Evolutionary conservation across 140 eudicot genomes (phyloP), one percentile per base, ranked within the genome.

Genomic region (Bidens hawaiensis): DNA sequence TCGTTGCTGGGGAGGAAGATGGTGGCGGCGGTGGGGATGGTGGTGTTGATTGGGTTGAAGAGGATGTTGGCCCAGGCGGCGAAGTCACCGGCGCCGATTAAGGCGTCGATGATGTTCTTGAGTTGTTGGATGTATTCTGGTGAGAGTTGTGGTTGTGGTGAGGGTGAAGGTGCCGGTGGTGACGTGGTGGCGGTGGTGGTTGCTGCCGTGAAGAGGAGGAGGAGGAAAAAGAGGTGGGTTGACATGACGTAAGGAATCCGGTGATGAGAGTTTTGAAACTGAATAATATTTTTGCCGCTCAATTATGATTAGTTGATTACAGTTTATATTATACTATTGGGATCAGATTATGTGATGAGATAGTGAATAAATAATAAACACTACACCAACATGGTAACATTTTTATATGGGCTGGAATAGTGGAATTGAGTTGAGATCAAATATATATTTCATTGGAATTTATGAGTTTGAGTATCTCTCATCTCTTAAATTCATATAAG

Each of bases 61-160:
- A 87, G 82, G 46, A 87, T 40, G 78, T 75, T 70, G 6, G 82
- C 86, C 88, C 85, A 87, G 4, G 67, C 61, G 7, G 79, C 71
- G 78, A 76, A 87, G 69, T 84, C 94, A 18, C 84, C 84, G 60
- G 83, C 70, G 53, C 86, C 88, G 43, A 84, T 55, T 9, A 87
- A 70, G 13, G 96, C 85, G 68, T 81, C 79, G 69, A 81, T 43
- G 50, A 87, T 81, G 77, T 73, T 75, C 76, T 59, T 65, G 54
- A 86, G 77, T 51, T 74, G 83, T 14, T 76, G 79, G 52, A 62
- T 66, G 17, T 54, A 59, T 19, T 52, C 30, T 6, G 59, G 64
- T 25, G 81, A 15, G 0, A 67, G 24, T 1, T 73, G 23, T 2
- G 79, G 54, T 3, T 62, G 55, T 1, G 72, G 64, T 12, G 23